phyloP scores from a whole-genome alignment of 192 early-diverging fungal genomes.

The Geranomyces variabilis region DNA sequence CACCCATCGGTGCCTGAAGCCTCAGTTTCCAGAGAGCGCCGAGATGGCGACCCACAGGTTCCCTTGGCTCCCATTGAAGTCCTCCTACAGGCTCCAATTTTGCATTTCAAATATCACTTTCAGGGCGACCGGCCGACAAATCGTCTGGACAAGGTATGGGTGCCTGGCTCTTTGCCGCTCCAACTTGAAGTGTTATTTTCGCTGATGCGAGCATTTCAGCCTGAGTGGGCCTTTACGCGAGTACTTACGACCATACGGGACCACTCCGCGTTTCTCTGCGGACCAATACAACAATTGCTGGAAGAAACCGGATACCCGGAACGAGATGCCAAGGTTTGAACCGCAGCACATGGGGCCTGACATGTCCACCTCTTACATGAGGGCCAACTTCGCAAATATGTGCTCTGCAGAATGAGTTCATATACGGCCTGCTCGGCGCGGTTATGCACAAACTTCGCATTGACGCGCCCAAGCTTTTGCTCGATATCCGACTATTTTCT shows the following conservation, averaged over 20 bases:
- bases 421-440: slow-evolving; percentile 18
- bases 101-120: slow-evolving; percentile 43
- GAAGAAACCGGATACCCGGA: slow-evolving; percentile 17
- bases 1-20: neutral
- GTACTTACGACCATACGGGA: slow-evolving; percentile 31
- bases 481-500: slow-evolving; percentile 22
- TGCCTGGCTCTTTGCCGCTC: neutral
- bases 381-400: neutral
- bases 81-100: slow-evolving; percentile 25
- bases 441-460: slow-evolving; percentile 34
- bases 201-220: slow-evolving; percentile 2
- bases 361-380: too few relatives aligned
- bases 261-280: slow-evolving; percentile 30
- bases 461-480: slow-evolving; percentile 34
- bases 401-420: slow-evolving; percentile 31
- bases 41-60: neutral
- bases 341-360: too few relatives aligned
- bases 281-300: slow-evolving; percentile 28
- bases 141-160: slow-evolving; percentile 35
- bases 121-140: slow-evolving; percentile 32
- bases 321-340: slow-evolving; percentile 33
- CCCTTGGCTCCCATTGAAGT: slow-evolving; percentile 31
- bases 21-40: neutral
- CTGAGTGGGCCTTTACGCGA: slow-evolving; percentile 36
- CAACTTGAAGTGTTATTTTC: neutral